Conservation (phyloP, 352 stramenopile species). For the Phytopythium sindhum region DNA sequence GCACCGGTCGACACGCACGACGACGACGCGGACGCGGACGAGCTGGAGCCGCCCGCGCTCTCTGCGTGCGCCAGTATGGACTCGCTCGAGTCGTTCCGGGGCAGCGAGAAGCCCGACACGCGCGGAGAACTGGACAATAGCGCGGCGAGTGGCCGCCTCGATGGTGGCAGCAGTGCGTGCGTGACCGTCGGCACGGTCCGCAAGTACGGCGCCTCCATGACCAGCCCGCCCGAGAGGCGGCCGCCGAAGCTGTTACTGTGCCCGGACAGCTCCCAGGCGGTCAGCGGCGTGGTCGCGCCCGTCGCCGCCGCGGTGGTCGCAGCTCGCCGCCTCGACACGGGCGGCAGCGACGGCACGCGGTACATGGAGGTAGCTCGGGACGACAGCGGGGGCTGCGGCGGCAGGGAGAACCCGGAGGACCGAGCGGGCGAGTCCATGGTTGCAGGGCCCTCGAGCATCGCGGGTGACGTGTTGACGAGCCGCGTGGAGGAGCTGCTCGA, state of each 20-base stretch:
- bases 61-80: conserved; percentile 15
- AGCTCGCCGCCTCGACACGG: conserved; percentile 10
- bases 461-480: conserved; percentile 13
- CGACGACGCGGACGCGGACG: conserved; percentile 6
- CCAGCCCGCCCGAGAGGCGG: conserved; percentile 35
- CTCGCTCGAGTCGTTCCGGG: conserved; percentile 22
- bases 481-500: conserved; percentile 36
- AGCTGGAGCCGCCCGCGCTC: background rate
- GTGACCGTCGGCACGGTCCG: conserved; percentile 13
- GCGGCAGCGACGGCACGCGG: conserved; percentile 3
- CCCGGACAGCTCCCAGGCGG: background rate
- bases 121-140: conserved; percentile 22
- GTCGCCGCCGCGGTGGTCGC: conserved; percentile 1
- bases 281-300: background rate
- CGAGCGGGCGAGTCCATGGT: conserved; percentile 14
- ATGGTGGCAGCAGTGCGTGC: conserved; percentile 15
- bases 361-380: background rate
- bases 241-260: conserved; percentile 20
- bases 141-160: conserved; percentile 30
- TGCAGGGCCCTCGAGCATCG: conserved; percentile 17
- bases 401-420: conserved; percentile 10
- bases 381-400: background rate
- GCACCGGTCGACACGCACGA: background rate
- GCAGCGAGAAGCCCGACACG: conserved; percentile 17
- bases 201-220: conserved; percentile 33